Evolutionary conservation across 148 eudicot species (phyloP), one percentile per base, ranked within the genome.

Genomic region (Euryodendron excelsum): DNA sequence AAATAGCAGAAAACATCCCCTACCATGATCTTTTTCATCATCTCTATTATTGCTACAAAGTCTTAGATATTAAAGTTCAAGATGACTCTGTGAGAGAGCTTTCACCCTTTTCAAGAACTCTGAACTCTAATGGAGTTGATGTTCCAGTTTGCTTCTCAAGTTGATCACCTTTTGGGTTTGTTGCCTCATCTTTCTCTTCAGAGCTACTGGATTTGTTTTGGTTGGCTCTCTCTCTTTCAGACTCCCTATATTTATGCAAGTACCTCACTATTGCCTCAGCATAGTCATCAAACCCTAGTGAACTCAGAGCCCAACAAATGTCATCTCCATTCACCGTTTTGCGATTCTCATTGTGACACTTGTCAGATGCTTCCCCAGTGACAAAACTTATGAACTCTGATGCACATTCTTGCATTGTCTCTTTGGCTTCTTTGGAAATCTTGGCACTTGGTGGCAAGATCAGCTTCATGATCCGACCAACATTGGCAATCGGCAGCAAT

Each of bases 281-380:
- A 48, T 85, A 78, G 81, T 89, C 80, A 50, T 89, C 91, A 73
- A 89, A 85, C 84, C 91, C 91, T 83, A 89, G 87, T 0, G 88
- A 77, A 66, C 85, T 87, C 23, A 89, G 83, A 78, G 92, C 90
- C 92, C 92, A 89, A 28, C 85, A 78, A 31, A 89, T 78, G 63
- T 87, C 92, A 17, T 89, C 92, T 7, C 92, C 92, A 53, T 82
- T 89, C 3, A 89, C 84, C 37, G 90, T 89, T 82, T 89, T 89
- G 20, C 92, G 82, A 25, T 89, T 89, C 87, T 89, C 92, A 84
- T 83, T 87, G 69, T 85, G 90, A 78, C 92, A 89, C 90, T 87
- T 89, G 39, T 89, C 90, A 0, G 90, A 85, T 0, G 92, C 92
- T 47, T 89, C 90, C 0, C 90, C 83, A 0, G 92, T 89, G 21